Evolutionary conservation across 768 basidiomycete genomes (phyloP), one percentile per base, ranked within the genome.

Genomic region (Termitomyces sp.): DNA sequence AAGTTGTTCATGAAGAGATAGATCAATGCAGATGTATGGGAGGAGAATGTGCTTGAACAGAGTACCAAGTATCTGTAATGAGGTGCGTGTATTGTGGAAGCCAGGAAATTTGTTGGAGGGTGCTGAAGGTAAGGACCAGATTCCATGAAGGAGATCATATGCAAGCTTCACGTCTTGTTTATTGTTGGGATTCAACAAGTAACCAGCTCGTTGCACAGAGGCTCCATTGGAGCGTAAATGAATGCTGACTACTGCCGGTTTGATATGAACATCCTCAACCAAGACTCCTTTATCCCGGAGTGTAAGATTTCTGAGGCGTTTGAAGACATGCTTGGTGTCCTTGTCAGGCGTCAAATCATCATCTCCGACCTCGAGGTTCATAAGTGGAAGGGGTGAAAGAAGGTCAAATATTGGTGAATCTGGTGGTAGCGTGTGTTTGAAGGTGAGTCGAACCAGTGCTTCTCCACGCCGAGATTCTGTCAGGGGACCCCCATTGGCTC

Each of bases 301-400:
- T 11, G 65, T 23, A 25, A 64, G 50, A 54, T 72, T 72, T 1
- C 70, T 60, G 10, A 64, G 43, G 3, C 66, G 60, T 57, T 74
- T 73, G 49, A 72, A 54, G 38, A 72, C 56, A 51, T 74, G 73
- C 48, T 71, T 71, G 25, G 50, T 66, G 53, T 73, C 73, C 41
- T 70, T 72, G 46, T 74, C 71, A 7, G 54, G 50, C 3, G 71
- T 73, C 13, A 73, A 12, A 53, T 73, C 70, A 48, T 73, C 66
- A 38, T 66, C 63, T 5, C 73, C 70, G n/a, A 69, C 67, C 3
- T 53, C 25, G 4, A 65, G 50, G 49, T 73, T 64, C 49, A 73
- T 54, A 12, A 70, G 50, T 0, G 5, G 39, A 3, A 72, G 54
- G 2, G 43, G 40, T 7, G 29, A 15, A 18, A 72, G 61, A 12